A percentile compares a stretch with the other conserved stretches of the same genome.
Evolutionary conservation across 805 yeast genomes (phyloP).

Genomic region (Candida andamanensis): DNA sequence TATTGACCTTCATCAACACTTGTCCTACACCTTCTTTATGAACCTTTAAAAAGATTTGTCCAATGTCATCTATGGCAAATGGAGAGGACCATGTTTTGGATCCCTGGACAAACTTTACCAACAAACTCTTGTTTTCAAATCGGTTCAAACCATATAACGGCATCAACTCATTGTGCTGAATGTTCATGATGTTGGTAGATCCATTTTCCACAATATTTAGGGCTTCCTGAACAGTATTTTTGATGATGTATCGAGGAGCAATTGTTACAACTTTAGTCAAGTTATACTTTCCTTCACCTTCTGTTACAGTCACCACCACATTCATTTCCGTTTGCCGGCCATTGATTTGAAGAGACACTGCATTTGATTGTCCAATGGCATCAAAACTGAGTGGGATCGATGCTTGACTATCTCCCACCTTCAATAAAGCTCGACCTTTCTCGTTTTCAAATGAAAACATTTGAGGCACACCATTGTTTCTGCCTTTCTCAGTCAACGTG

Average conservation of each 20-base stretch:
- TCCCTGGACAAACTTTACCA: slow-evolving; percentile 52
- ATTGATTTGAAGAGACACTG: slow-evolving; percentile 40
- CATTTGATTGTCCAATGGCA: slow-evolving; percentile 80
- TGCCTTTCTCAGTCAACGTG: slow-evolving; percentile 37
- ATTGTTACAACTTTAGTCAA: slow-evolving; percentile 72
- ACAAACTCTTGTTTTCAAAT: slow-evolving; percentile 52
- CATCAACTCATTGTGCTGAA: slow-evolving; percentile 42
- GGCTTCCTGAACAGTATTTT: slow-evolving; percentile 53
- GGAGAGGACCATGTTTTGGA: slow-evolving; percentile 81
- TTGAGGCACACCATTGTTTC: slow-evolving; percentile 42
- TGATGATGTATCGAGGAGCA: slow-evolving; percentile 76
- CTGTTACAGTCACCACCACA: slow-evolving; percentile 68
- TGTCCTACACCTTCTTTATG: slow-evolving; percentile 62
- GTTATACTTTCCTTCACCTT: slow-evolving; percentile 81
- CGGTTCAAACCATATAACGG: slow-evolving; percentile 66
- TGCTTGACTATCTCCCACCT: slow-evolving; percentile 64
- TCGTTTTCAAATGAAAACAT: slow-evolving; percentile 81
- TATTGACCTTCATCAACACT: slow-evolving; percentile 63
- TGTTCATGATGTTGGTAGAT: slow-evolving; percentile 43
- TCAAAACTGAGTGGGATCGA: slow-evolving; percentile 78
- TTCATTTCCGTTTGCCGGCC: slow-evolving; percentile 58
- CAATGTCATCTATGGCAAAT: slow-evolving; percentile 77
- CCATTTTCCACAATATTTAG: slow-evolving; percentile 67
- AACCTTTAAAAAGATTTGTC: slow-evolving; percentile 71
- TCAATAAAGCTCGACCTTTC: slow-evolving; percentile 60